Conservation (phyloP, 2,329 filamentous ascomycete genomes). For the Bipolaris zeicola region DNA sequence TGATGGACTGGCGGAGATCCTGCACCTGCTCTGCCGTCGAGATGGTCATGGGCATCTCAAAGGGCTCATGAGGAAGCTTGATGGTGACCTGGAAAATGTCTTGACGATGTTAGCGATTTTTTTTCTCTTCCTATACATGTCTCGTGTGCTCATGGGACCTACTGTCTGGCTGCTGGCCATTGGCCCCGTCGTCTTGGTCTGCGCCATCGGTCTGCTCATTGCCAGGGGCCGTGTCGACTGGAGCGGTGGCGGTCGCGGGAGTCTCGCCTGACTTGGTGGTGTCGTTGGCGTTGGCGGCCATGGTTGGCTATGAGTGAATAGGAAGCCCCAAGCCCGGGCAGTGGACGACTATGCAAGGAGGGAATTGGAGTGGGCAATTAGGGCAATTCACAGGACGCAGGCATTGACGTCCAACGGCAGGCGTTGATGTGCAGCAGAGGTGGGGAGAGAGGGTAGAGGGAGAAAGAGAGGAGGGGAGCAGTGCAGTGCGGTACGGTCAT, state of each 20-base stretch:
- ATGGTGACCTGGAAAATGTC: slow-evolving; percentile 75
- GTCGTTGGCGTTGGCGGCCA: slow-evolving; percentile 47
- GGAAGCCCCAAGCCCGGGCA: slow-evolving; percentile 22
- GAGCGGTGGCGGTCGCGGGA: slow-evolving; percentile 18
- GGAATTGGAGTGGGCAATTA: slow-evolving; percentile 24
- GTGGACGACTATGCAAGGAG: slow-evolving; percentile 33
- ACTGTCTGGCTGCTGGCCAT: slow-evolving; percentile 42
- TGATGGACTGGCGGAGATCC: slow-evolving; percentile 94
- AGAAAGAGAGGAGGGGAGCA: slow-evolving; percentile 3
- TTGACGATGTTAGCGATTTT: slow-evolving; percentile 26
- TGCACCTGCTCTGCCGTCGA: slow-evolving; percentile 95
- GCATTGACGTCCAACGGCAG: slow-evolving; percentile 44
- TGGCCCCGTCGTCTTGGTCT: slow-evolving; percentile 29
- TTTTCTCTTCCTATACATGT: no score
- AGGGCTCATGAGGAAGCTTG: slow-evolving; percentile 77
- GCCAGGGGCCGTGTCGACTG: neutral
- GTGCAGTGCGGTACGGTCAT: slow-evolving; percentile 8
- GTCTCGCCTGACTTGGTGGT: slow-evolving; percentile 47
- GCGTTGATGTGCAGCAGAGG: slow-evolving; percentile 20
- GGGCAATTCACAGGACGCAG: slow-evolving; percentile 38
- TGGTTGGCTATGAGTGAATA: slow-evolving; percentile 23
- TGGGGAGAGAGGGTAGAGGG: neutral
- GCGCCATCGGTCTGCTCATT: slow-evolving; percentile 15
- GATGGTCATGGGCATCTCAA: slow-evolving; percentile 84
- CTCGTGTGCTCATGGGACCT: slow-evolving; percentile 15